Base-by-base conservation (phyloP, 345 rosid genomes). In the Rhodamnia argentea region DNA sequence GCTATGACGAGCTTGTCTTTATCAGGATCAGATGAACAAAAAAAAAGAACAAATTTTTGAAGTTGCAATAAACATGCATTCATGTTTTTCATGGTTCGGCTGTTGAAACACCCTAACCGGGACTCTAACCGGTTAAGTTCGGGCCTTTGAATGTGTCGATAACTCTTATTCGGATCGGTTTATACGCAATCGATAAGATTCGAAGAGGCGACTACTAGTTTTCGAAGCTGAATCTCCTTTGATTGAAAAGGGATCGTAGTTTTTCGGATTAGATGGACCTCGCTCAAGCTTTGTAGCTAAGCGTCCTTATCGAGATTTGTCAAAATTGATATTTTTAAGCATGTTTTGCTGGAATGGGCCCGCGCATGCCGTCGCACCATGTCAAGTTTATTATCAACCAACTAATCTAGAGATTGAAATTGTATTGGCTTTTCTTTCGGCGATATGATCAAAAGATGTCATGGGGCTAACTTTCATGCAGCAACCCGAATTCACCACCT, bases 181-280 rank as follows among this genome's bases (percentile, higher is more conserved):
- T 58, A 26, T 0, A 0, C 2, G 2, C 14, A 12, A 12, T 58
- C 26, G 26, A 58, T 58, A 26, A 0, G 29, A 10, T 58, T 58
- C 26, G 29, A 58, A 58, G 0, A 7, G 64, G 7, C 12, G 29
- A 58, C 15, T 0, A 26, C 0, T 11, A 2, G 29, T 26, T 26
- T 58, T 2, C 29, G 13, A 6, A 58, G 62, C 6, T 5, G 37
- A 60, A 60, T 27, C 7, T 27, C 74, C 40, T 14, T 20, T 27
- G 1, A 6, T 27, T 14, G 4, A 60, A 59, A 6, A 6, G 37
- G 0, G 37, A 6, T 13, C 3, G 18, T 14, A 3, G 37, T 29
- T 6, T 13, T 59, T n/a, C 7, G 0, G 27, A 59, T 16, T 0
- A n/a, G 32, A 59, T 1, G 32, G 18, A n/a, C 13, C 9, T 13